These are phyloP conservation scores for Leonotis leonurus DNA, from an alignment of 257 asterid genomes.

Conservation along the genomic window DNA sequence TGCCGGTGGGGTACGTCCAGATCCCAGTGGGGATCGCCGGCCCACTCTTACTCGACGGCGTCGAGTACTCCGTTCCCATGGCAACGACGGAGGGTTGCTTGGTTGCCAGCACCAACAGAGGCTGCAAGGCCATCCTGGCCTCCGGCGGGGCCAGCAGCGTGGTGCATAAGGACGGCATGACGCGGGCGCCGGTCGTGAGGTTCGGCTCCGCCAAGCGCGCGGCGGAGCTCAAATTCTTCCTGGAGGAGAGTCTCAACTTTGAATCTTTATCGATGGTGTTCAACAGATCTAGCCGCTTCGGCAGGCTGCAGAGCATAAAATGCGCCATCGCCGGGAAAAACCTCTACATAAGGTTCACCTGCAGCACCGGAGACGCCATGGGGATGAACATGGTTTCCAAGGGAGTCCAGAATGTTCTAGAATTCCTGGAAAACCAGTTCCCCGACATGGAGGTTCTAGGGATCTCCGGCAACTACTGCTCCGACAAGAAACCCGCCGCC, in stretches of 20 bases:
- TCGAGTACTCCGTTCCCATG: slow-evolving; percentile 36
- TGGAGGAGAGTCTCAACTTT: slow-evolving; percentile 34
- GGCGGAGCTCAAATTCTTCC: slow-evolving; percentile 31
- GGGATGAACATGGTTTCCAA: slow-evolving; percentile 46
- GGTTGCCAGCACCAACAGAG: slow-evolving; percentile 44
- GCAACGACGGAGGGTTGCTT: slow-evolving; percentile 43
- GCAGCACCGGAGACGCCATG: slow-evolving; percentile 49
- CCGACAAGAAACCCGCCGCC: slow-evolving; percentile 40
- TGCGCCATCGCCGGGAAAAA: slow-evolving; percentile 42
- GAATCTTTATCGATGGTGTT: slow-evolving; percentile 26
- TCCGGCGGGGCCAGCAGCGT: slow-evolving; percentile 35
- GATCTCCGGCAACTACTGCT: slow-evolving; percentile 42
- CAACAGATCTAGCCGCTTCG: slow-evolving; percentile 44
- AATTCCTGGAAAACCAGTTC: slow-evolving; percentile 26
- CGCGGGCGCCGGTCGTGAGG: slow-evolving; percentile 41
- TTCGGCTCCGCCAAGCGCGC: slow-evolving; percentile 36
- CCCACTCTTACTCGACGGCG: slow-evolving; percentile 29
- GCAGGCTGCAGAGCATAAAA: slow-evolving; percentile 33
- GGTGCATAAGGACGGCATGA: slow-evolving; percentile 31
- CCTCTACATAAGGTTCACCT: slow-evolving; percentile 32
- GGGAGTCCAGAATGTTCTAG: slow-evolving; percentile 40
- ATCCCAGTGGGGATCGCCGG: slow-evolving; percentile 42
- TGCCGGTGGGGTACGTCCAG: slow-evolving; percentile 49
- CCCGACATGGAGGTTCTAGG: slow-evolving; percentile 45
- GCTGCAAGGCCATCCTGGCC: slow-evolving; percentile 36